Conservation (phyloP, 2,329 filamentous ascomycete species). For the Huntiella savannae region DNA sequence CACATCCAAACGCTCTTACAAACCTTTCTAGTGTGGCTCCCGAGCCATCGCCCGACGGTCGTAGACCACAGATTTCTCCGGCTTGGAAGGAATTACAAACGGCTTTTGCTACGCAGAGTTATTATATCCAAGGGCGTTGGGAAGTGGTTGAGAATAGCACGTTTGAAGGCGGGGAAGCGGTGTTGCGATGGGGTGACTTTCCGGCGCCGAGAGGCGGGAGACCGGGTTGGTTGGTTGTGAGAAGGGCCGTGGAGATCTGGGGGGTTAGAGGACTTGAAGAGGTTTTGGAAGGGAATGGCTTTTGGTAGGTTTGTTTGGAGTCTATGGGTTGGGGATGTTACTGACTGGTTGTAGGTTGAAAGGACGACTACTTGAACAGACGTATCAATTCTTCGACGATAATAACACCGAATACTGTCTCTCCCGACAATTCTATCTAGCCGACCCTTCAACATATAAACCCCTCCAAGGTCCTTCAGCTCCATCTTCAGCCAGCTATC, state of each 20-base stretch:
- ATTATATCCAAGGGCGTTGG: slow-evolving; percentile 35
- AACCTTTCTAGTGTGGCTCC: slow-evolving; percentile 18
- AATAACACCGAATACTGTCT: slow-evolving; percentile 30
- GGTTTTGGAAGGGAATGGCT: slow-evolving; percentile 31
- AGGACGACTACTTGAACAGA: slow-evolving; percentile 33
- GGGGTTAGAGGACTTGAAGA: slow-evolving; percentile 29
- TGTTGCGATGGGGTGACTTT: slow-evolving; percentile 39
- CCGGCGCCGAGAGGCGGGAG: slow-evolving; percentile 35
- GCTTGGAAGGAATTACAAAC: slow-evolving; percentile 36
- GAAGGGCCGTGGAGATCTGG: slow-evolving; percentile 38
- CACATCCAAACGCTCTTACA: slow-evolving; percentile 26
- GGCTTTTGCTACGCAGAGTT: slow-evolving; percentile 36
- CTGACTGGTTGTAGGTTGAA: slow-evolving; percentile 24
- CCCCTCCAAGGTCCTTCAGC: slow-evolving; percentile 13
- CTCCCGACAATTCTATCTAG: slow-evolving; percentile 26
- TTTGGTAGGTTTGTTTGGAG: slow-evolving; percentile 23
- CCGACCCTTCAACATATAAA: slow-evolving; percentile 17
- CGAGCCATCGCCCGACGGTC: slow-evolving; percentile 15
- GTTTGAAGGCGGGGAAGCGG: slow-evolving; percentile 19
- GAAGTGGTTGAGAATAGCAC: slow-evolving; percentile 20
- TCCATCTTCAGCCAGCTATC: slow-evolving; percentile 12
- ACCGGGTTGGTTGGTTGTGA: slow-evolving; percentile 27
- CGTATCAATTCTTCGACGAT: slow-evolving; percentile 33
- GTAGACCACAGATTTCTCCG: slow-evolving; percentile 18
- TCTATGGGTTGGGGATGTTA: background rate